phyloP scores from a whole-genome alignment of 345 rosid genomes.

The Populus davidiana region DNA sequence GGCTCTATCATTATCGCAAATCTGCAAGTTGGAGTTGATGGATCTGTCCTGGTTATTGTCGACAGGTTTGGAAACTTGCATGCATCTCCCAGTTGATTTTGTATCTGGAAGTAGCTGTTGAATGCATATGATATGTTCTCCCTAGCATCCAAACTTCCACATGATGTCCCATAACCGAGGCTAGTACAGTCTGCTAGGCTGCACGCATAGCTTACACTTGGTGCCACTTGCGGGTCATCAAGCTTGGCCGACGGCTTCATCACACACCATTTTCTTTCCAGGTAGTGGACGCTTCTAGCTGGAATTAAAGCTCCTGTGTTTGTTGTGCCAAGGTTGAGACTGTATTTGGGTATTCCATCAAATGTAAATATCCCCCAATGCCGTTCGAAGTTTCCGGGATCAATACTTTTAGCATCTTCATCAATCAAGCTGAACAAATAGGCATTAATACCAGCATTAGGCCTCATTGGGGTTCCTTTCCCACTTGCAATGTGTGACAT shows the following conservation, averaged over 20 bases:
- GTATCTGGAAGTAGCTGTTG: slow-evolving; percentile 80
- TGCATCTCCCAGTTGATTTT: slow-evolving; percentile 68
- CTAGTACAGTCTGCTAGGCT: slow-evolving; percentile 73
- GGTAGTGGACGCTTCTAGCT: slow-evolving; percentile 52
- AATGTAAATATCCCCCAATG: slow-evolving; percentile 37
- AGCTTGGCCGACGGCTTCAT: slow-evolving; percentile 59
- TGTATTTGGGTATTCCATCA: slow-evolving; percentile 50
- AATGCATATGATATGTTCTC: slow-evolving; percentile 84
- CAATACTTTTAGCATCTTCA: slow-evolving; percentile 73
- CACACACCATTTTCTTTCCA: slow-evolving; percentile 72
- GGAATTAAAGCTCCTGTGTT: slow-evolving; percentile 56
- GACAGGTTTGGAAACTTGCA: slow-evolving; percentile 76
- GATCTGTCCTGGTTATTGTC: slow-evolving; percentile 53
- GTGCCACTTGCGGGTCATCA: slow-evolving; percentile 62
- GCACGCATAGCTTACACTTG: slow-evolving; percentile 79
- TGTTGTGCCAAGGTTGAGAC: slow-evolving; percentile 75
- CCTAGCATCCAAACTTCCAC: slow-evolving; percentile 50
- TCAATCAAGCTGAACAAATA: slow-evolving; percentile 75
- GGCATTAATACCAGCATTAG: slow-evolving; percentile 49
- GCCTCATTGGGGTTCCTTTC: slow-evolving; percentile 68
- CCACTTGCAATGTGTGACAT: slow-evolving; percentile 47
- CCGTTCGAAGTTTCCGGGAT: slow-evolving; percentile 57
- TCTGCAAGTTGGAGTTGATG: slow-evolving; percentile 53
- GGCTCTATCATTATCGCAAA: slow-evolving; percentile 74
- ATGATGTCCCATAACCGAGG: slow-evolving; percentile 87